A percentile compares a stretch with the other conserved stretches of the same genome.
phyloP scores from a whole-genome alignment of 1,139 yeast genomes.

The Scheffersomyces quercinus region DNA sequence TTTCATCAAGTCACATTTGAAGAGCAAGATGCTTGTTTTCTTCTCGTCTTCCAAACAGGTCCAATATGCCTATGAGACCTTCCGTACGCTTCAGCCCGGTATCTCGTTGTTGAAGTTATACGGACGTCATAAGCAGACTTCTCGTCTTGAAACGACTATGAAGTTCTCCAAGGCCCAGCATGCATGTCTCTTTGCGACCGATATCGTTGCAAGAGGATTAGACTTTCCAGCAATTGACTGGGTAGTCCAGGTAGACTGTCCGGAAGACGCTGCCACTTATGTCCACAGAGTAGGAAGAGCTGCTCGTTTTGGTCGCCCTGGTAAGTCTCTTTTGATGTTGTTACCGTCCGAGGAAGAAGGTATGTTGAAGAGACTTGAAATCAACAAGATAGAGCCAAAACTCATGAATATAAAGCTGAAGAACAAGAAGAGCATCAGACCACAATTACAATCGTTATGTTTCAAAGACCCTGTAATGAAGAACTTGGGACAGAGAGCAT shows the following conservation, averaged over 20 bases:
- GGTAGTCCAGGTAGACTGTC: conserved; percentile 95
- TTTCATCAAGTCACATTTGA: conserved; percentile 84
- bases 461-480: conserved; percentile 91
- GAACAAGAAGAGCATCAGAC: conserved; percentile 75
- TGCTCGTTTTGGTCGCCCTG: conserved; percentile 89
- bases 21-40: conserved; percentile 82
- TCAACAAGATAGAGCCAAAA: conserved; percentile 67
- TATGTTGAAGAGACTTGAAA: conserved; percentile 63
- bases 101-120: conserved; percentile 87
- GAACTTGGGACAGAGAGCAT: conserved; percentile 93
- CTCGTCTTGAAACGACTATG: conserved; percentile 84
- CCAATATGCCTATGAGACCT: conserved; percentile 87
- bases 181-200: conserved; percentile 92
- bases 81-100: conserved; percentile 93
- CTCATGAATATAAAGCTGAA: conserved; percentile 74
- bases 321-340: conserved; percentile 80
- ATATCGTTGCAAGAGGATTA: conserved; percentile 94
- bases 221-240: conserved; percentile 98
- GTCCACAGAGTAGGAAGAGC: conserved; percentile 96
- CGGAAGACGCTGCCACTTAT: conserved; percentile 93
- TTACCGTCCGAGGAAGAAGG: conserved; percentile 83
- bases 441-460: conserved; percentile 85
- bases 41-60: conserved; percentile 94
- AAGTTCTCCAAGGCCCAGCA: conserved; percentile 85
- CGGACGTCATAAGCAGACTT: conserved; percentile 94